These are phyloP conservation scores for Cylindrotheca closterium DNA, from an alignment of 108 stramenopile species.

Conservation along the genomic window DNA sequence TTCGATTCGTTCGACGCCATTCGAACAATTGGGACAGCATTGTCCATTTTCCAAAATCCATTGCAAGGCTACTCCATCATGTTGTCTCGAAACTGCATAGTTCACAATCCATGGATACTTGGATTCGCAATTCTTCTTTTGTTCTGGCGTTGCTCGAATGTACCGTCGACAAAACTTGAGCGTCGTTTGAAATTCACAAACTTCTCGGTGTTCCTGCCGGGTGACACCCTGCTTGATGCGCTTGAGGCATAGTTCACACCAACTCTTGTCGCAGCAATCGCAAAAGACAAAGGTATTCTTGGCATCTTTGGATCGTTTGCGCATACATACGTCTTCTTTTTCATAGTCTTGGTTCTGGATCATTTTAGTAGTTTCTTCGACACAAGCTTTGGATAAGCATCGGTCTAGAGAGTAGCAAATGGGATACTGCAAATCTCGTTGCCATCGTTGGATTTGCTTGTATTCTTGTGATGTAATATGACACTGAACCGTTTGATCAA, in stretches of 20 bases:
- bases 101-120: constrained; percentile 45
- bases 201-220: not conserved
- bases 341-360: no score
- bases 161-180: constrained; percentile 33
- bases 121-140: constrained; percentile 24
- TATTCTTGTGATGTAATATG: constrained; percentile 19
- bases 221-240: constrained; percentile 9
- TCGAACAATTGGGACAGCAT: constrained; percentile 42
- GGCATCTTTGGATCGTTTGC: not conserved
- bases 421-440: constrained; percentile 36
- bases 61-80: constrained; percentile 20
- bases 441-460: constrained; percentile 29
- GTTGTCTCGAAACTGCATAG: constrained; percentile 27
- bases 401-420: constrained; percentile 24
- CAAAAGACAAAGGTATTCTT: constrained; percentile 20
- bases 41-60: constrained; percentile 49
- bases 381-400: constrained; percentile 27
- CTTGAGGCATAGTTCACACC: constrained; percentile 47
- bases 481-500: constrained; percentile 24
- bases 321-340: not conserved
- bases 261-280: constrained; percentile 31
- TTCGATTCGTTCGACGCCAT: constrained; percentile 43
- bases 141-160: constrained; percentile 22
- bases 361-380: no score
- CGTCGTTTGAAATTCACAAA: constrained; percentile 12